Conservation (phyloP, 1,139 yeast genomes). For the Blastobotrys indianensis region DNA sequence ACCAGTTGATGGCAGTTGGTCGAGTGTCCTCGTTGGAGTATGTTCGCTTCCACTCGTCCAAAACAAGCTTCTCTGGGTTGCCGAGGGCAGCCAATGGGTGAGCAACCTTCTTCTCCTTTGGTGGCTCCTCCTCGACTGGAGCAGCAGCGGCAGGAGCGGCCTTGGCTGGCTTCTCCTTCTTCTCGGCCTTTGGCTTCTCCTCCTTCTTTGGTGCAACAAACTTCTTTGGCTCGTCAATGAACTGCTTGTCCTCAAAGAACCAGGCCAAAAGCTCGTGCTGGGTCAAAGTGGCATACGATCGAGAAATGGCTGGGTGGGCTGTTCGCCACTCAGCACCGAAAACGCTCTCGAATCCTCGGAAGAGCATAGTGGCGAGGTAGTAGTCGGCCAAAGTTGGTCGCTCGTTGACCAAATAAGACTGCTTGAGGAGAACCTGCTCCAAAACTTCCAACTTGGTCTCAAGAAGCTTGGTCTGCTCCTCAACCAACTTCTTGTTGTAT, state of each 20-base stretch:
- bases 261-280: conserved; percentile 50
- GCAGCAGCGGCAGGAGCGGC: conserved; percentile 35
- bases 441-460: conserved; percentile 37
- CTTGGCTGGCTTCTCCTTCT: conserved; percentile 30
- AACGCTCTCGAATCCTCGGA: conserved; percentile 60
- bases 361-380: conserved; percentile 51
- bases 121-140: conserved; percentile 36
- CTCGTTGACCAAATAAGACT: conserved; percentile 90
- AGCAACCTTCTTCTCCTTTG: conserved; percentile 58
- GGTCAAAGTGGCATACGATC: conserved; percentile 81
- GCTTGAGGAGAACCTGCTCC: conserved; percentile 45
- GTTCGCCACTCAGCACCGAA: conserved; percentile 77
- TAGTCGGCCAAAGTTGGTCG: conserved; percentile 82
- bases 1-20: conserved; percentile 91
- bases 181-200: conserved; percentile 35
- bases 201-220: conserved; percentile 77
- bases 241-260: conserved; percentile 39
- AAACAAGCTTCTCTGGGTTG: conserved; percentile 51
- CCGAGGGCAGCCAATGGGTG: conserved; percentile 90
- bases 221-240: conserved; percentile 62
- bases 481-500: conserved; percentile 78
- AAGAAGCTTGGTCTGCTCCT: conserved; percentile 43
- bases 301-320: conserved; percentile 63
- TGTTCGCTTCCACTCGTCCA: conserved; percentile 95
- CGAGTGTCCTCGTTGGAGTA: conserved; percentile 98